phyloP scores from a whole-genome alignment of 2,329 filamentous ascomycete genomes.

The Diaporthe sp. region DNA sequence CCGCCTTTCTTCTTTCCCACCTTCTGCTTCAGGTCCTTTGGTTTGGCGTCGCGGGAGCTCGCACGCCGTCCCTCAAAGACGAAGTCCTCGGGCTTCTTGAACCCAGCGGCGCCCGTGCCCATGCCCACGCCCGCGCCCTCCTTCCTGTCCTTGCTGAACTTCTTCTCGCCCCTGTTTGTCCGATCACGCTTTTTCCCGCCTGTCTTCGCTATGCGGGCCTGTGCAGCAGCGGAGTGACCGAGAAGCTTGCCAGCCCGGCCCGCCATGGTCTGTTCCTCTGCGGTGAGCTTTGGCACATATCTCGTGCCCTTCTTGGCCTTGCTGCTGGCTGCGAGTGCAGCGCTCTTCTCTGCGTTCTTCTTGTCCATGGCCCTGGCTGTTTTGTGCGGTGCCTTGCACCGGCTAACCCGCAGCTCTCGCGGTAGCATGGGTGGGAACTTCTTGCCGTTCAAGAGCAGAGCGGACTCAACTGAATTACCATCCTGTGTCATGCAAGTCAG shows the following conservation, averaged over 20 bases:
- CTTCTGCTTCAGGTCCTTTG: conserved; percentile 72
- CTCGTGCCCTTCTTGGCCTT: conserved; percentile 58
- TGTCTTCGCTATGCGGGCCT: conserved; percentile 31
- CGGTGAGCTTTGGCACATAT: conserved; percentile 79
- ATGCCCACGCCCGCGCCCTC: conserved; percentile 44
- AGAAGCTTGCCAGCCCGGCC: conserved; percentile 83
- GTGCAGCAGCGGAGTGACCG: conserved; percentile 73
- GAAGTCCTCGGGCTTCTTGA: conserved; percentile 76
- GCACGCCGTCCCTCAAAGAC: conserved; percentile 88
- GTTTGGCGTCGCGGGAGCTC: conserved; percentile 74
- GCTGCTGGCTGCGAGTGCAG: conserved; percentile 36
- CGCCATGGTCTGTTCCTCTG: conserved; percentile 77
- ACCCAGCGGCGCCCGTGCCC: conserved; percentile 50
- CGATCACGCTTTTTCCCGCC: conserved; percentile 26
- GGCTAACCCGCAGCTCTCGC: conserved; percentile 84
- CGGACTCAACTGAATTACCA: conserved; percentile 89
- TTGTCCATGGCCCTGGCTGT: conserved; percentile 67
- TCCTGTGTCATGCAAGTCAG: conserved; percentile 63
- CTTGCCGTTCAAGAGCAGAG: conserved; percentile 88
- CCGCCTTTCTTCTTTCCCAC: conserved; percentile 63
- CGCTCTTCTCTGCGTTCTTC: conserved; percentile 53
- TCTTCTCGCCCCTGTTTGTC: conserved; percentile 27
- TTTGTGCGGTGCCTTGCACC: conserved; percentile 82
- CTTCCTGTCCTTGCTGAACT: conserved; percentile 26
- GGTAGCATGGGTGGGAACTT: conserved; percentile 96